Conservation (phyloP, 2,329 filamentous ascomycete species). For the Coleophoma eucalyptorum region DNA sequence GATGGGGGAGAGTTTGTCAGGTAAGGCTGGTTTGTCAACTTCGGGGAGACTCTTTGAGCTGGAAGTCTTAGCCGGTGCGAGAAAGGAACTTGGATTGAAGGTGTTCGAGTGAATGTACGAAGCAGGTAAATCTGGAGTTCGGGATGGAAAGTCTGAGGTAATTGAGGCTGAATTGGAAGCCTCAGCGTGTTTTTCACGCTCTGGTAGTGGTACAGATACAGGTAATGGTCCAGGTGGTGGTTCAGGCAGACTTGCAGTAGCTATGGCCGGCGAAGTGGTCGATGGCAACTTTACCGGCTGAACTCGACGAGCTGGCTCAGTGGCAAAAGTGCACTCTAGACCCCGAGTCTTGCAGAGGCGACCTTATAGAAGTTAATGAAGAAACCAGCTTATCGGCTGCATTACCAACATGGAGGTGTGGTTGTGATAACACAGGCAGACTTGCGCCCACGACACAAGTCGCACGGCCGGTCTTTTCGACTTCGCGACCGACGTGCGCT, state of each 20-base stretch:
- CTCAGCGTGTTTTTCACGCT: too few species aligned
- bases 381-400: neutral
- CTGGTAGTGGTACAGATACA: too few species aligned
- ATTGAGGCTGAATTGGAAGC: too few species aligned
- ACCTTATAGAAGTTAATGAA: slow-evolving; percentile 11
- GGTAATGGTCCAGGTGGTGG: too few species aligned
- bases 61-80: too few species aligned
- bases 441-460: slow-evolving; percentile 40
- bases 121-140: too few species aligned
- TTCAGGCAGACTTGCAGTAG: neutral
- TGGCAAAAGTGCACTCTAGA: slow-evolving; percentile 19
- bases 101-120: too few species aligned
- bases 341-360: slow-evolving; percentile 22
- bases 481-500: slow-evolving; percentile 35
- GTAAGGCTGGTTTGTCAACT: neutral
- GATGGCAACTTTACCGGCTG: neutral
- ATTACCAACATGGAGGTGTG: slow-evolving; percentile 38
- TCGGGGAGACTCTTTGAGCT: neutral
- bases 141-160: too few species aligned
- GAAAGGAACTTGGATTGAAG: too few species aligned
- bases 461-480: slow-evolving; percentile 42
- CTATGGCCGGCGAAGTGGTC: neutral
- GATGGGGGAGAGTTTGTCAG: neutral
- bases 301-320: slow-evolving; percentile 8
- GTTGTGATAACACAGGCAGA: slow-evolving; percentile 42